Base-by-base conservation (phyloP, 2,329 filamentous ascomycete species). In the Ophiosphaerella herpotricha region DNA sequence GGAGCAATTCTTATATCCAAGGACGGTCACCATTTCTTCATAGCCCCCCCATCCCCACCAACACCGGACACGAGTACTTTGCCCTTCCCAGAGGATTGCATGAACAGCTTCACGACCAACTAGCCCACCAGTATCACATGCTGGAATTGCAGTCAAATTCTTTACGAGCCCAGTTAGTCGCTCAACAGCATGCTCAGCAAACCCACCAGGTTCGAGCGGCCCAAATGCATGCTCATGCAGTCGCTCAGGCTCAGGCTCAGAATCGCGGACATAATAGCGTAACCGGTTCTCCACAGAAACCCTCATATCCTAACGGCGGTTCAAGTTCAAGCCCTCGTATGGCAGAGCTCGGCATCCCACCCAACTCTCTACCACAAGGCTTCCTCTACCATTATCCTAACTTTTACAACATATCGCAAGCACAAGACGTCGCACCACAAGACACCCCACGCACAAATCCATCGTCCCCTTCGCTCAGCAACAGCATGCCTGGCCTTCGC, bases 41-140 rank as follows among this genome's bases (percentile, higher is more conserved):
- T 46, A 79, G 77, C 53, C 77, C 77, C 31, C 75, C 76, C 2
- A 68, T 77, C 12, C 63, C 57, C 21, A 53, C 66, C 7, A 61
- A 66, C 31, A 61, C 68, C 44, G 68, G 66, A 13, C 67, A 66
- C n/a, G 77, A 79, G 40, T 78, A 79, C 50, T 78, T 78, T 52
- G 63, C 62, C 14, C 76, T 79, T 48, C 67, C 67, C 26, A 59
- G 74, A 36, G 65, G 64, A 5, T 60, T 72, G 14, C 70, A 72
- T 40, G 74, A 77, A n/a, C 76, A 75, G 48, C 55, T 79, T 13
- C 76, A 78, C 57, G 75, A 80, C 48, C 75, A 79, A 52, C 62
- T 79, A n/a, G 77, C 68, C 52, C 77, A 79, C 61, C 77, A 79
- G 52, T 80, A 76, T 40, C 77, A 78, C 53, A 68, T 78, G 49